A percentile compares a stretch with the other conserved stretches of the same genome.
phyloP scores from a whole-genome alignment of 306 rosid species.

The Prosopis cineraria region DNA sequence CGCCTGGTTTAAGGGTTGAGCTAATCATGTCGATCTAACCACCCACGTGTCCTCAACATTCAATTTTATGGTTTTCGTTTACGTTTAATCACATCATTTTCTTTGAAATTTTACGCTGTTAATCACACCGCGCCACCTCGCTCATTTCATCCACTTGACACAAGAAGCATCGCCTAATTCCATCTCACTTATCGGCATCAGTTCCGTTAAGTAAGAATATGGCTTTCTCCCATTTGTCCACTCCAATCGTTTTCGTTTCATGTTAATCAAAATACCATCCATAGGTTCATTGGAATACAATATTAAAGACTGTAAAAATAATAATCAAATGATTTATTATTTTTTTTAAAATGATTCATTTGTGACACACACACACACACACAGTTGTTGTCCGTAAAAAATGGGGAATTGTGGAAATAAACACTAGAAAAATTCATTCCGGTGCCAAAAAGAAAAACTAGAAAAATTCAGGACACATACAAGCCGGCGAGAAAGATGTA shows the following conservation, averaged over 20 bases:
- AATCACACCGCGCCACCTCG: neutral
- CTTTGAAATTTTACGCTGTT: neutral
- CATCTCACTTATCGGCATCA: neutral
- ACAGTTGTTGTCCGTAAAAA: too few relatives aligned
- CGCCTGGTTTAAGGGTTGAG: neutral
- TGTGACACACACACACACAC: too few relatives aligned
- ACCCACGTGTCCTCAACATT: neutral
- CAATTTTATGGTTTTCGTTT: neutral
- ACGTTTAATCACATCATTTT: neutral
- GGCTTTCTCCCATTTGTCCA: neutral
- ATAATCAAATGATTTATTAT: too few relatives aligned
- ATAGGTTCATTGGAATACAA: neutral
- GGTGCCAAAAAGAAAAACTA: neutral
- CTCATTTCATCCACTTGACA: neutral
- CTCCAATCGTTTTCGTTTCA: neutral
- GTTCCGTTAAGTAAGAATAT: neutral
- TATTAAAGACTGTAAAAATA: too few relatives aligned
- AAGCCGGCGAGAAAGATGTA: neutral
- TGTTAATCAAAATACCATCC: neutral
- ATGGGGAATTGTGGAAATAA: too few relatives aligned
- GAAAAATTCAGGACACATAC: neutral
- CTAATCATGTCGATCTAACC: neutral
- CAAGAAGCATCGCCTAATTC: neutral
- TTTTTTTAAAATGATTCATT: too few relatives aligned
- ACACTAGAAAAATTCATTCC: neutral